Percentiles rank a stretch among this genome's conserved stretches.
These are phyloP conservation scores for Eragrostis curvula DNA, from an alignment of 176 grass and related monocot genomes.

Conservation along the genomic window DNA sequence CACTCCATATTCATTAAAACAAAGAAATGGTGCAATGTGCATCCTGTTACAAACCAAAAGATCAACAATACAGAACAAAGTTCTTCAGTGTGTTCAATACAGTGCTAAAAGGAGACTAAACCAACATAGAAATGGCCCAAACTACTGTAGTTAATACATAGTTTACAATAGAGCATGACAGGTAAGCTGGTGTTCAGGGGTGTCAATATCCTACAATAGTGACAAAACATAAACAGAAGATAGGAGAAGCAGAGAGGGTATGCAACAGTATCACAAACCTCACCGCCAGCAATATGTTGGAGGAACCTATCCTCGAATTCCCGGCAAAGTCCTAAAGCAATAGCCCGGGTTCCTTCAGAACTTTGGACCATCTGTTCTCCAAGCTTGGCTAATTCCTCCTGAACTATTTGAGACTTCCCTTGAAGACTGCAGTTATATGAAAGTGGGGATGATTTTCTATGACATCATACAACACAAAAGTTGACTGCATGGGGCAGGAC, in stretches of 20 bases:
- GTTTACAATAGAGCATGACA: neutral
- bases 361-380: slow-evolving; percentile 89
- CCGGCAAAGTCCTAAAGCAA: slow-evolving; percentile 86
- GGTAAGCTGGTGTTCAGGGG: neutral
- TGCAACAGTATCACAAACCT: slow-evolving; percentile 61
- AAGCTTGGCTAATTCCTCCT: slow-evolving; percentile 80
- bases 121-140: neutral
- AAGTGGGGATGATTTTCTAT: slow-evolving; percentile 16
- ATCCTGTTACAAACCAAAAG: neutral
- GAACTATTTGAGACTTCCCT: slow-evolving; percentile 86
- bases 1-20: neutral
- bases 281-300: slow-evolving; percentile 75
- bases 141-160: neutral
- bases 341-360: slow-evolving; percentile 78
- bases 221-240: slow-evolving; percentile 15
- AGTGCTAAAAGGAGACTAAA: neutral
- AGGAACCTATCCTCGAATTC: slow-evolving; percentile 95
- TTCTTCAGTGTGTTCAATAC: neutral
- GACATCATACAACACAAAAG: slow-evolving; percentile 23
- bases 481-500: slow-evolving; percentile 9
- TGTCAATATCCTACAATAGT: slow-evolving; percentile 6
- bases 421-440: slow-evolving; percentile 62
- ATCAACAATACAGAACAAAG: neutral
- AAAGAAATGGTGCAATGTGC: neutral
- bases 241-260: neutral